A percentile compares a stretch with the other conserved stretches of the same genome.
Evolutionary conservation across 2,329 filamentous ascomycete species (phyloP).

Genomic region (Colletotrichum sp.): DNA sequence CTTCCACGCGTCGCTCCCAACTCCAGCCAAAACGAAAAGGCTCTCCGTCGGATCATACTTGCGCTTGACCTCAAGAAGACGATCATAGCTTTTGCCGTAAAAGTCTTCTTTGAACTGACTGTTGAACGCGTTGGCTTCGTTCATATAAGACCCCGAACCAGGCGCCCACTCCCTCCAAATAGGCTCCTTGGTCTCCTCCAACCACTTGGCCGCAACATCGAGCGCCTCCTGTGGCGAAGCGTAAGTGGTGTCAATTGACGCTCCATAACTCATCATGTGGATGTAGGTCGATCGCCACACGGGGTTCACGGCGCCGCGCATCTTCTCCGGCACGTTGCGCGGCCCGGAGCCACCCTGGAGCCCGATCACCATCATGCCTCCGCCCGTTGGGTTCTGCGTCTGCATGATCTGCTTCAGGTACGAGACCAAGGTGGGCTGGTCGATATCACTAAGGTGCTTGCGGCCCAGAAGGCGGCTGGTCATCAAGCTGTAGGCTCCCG

Average conservation of each 20-base stretch:
- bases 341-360: conserved; percentile 16
- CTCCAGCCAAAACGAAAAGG: conserved; percentile 30
- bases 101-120: conserved; percentile 33
- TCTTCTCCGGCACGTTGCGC: neutral
- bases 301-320: conserved; percentile 38
- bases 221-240: conserved; percentile 28
- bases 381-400: neutral
- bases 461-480: conserved; percentile 21
- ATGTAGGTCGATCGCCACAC: conserved; percentile 48
- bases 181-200: conserved; percentile 32
- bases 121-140: conserved; percentile 35
- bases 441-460: conserved; percentile 14
- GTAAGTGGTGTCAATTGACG: neutral
- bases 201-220: conserved; percentile 17
- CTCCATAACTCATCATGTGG: conserved; percentile 32
- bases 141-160: conserved; percentile 30
- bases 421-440: neutral
- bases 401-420: conserved; percentile 1
- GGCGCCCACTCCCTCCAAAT: conserved; percentile 29
- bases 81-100: conserved; percentile 30
- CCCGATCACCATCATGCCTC: conserved; percentile 11
- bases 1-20: conserved; percentile 30
- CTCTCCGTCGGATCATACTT: conserved; percentile 32
- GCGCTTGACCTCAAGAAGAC: conserved; percentile 31
- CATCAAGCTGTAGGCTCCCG: neutral